Base-by-base conservation (phyloP, 768 basidiomycete species). In the Boletellus ananiceps region DNA sequence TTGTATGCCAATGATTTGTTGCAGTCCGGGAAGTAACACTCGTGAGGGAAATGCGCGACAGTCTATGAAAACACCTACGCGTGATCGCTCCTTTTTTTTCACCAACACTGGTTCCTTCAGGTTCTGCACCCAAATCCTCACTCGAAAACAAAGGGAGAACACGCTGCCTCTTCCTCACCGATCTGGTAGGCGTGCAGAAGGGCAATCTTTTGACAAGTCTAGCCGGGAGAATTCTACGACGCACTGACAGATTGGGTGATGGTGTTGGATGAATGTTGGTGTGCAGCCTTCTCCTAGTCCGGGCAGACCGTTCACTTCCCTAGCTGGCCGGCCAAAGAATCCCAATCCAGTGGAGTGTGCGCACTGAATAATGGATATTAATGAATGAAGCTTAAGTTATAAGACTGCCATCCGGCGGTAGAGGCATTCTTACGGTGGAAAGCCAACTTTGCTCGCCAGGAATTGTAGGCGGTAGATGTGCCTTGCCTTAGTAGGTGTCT, bases 141-240 rank as follows among this genome's bases (percentile, higher is more conserved):
- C 23, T 4, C 23, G 23, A 96, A 76, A 77, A 47, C 98, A 99
- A 99, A 99, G 61, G 93, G 84, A 25, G 93, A 96, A 47, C 98
- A 94, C 57, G 65, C 74, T 0, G 94, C 96, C 1, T 96, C 94
- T 3, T 80, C 56, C 76, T 98, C 18, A 78, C 81, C 12, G 94
- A 98, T 67, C 93, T 94, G 8, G 89, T 93, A 57, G 76, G 57
- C 5, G 39, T 39, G 6, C 5, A 45, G 25, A 29, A 49, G 25
- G 38, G 40, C 16, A 14, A 40, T 6, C 27, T 50, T 16, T 46
- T 57, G 31, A 58, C 39, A 19, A 43, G 13, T 32, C 4, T 46
- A 11, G 18, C 32, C 57, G 93, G 89, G 90, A 86, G 65, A 83
- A 82, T 2, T 85, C 86, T 57, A 74, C 75, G 6, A 96, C 91